Evolutionary conservation across 1,284 basidiomycete species (phyloP).

Genomic region (Cryptococcus jaspeensis): DNA sequence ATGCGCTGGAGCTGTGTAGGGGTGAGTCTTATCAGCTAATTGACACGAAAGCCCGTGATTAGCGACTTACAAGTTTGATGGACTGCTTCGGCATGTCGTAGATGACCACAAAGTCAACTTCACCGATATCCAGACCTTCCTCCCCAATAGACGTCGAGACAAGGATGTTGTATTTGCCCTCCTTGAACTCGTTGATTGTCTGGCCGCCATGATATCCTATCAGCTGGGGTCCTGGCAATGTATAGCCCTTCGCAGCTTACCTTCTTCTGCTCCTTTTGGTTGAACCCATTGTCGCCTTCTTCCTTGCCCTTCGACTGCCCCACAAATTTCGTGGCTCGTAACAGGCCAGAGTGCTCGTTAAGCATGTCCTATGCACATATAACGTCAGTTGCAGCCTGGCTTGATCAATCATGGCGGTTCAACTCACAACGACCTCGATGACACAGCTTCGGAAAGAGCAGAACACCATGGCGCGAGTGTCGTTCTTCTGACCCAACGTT

Average conservation of each 20-base stretch:
- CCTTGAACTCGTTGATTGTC: slow-evolving; percentile 77
- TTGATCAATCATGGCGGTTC: background rate
- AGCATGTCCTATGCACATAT: slow-evolving; percentile 56
- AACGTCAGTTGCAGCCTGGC: too few relatives aligned
- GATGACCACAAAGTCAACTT: slow-evolving; percentile 95
- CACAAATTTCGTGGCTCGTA: slow-evolving; percentile 80
- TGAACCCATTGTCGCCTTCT: slow-evolving; percentile 72
- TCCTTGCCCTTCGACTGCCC: slow-evolving; percentile 85
- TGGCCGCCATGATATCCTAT: slow-evolving; percentile 7
- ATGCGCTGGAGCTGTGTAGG: slow-evolving; percentile 80
- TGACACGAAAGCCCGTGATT: background rate
- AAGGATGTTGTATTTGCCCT: slow-evolving; percentile 83
- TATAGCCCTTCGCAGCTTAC: slow-evolving; percentile 53
- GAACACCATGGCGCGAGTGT: slow-evolving; percentile 93
- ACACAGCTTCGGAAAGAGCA: slow-evolving; percentile 85
- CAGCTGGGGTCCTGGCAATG: background rate
- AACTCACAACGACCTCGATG: slow-evolving; percentile 74
- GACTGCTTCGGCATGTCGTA: slow-evolving; percentile 97
- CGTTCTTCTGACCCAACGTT: slow-evolving; percentile 48
- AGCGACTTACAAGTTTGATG: slow-evolving; percentile 78
- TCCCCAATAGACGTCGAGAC: slow-evolving; percentile 98
- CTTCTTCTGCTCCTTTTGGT: slow-evolving; percentile 86
- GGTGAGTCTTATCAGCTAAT: background rate
- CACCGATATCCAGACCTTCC: slow-evolving; percentile 98
- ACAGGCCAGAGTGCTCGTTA: slow-evolving; percentile 67